Evolutionary conservation across 768 basidiomycete genomes (phyloP), one percentile per base, ranked within the genome.

Genomic region (Phylloporus scabripes): DNA sequence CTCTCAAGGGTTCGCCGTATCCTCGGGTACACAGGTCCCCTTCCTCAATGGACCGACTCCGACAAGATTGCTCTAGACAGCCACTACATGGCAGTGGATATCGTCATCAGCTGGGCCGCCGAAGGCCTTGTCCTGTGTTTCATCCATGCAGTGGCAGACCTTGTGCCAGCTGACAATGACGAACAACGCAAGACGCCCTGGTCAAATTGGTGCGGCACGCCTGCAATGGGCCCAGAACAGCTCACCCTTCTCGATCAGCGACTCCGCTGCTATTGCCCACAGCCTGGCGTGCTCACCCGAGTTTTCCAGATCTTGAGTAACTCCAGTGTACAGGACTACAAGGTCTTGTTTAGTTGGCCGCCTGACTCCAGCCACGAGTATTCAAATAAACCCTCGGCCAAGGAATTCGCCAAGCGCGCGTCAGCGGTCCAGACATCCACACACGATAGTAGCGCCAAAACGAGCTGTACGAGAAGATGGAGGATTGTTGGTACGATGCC

Each of bases 171-270:
- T 9, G 87, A 91, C 73, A 87, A 89, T 59, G 84, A 90, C 66
- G 86, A 89, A 65, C 66, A 68, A 34, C 67, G 77, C 66, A 90
- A 85, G 68, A 82, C 85, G 1, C 68, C 74, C 28, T 92, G 89
- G 90, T 77, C 87, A 2, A 92, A 90, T 63, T 92, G 90, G 89
- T 92, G 90, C 67, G 86, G 86, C 48, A 91, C 90, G 0, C 83
- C 83, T 4, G 65, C 63, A 45, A 78, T 92, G 79, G 66, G 61
- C 60, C 45, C 59, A 50, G 73, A 81, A 18, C 80, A 89, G 57
- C 70, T 83, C 46, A 66, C 80, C 20, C 70, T 79, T 37, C 75
- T 89, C 51, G 81, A 75, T 60, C 71, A 73, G 55, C 73, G 79
- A 46, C 80, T 90, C 51, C 69, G 77, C 54, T 70, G 70, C 51